Evolutionary conservation across 129 eudicot species (phyloP), one percentile per base, ranked within the genome.

Genomic region (Sambucus nigra): DNA sequence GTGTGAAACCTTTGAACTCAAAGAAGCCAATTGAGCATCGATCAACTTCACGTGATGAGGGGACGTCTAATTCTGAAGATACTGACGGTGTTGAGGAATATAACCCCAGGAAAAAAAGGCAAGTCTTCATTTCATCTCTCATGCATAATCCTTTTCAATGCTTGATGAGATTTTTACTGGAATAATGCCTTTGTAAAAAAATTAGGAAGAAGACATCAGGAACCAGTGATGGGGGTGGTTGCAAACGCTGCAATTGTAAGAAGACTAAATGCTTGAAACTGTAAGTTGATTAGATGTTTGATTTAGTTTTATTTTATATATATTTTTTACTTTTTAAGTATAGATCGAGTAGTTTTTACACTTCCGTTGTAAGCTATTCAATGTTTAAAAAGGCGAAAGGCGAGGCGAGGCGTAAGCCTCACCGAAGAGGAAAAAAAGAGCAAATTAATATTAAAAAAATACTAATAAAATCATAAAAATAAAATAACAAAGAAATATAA

Each of bases 221-320:
- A 18, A 21, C 63, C 42, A 45, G 16, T 60, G 79, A 76, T 33
- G 81, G 65, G 21, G 69, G 70, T 73, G 82, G 80, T 32, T 78
- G 87, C 69, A 88, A 81, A 55, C 67, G 69, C 26, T 89, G 97
- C 77, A 81, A 76, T 23, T 89, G 97, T 67, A 89, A 78, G 76
- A 84, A 78, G 77, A 70, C 73, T 25, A 72, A 68, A 60, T 89
- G 97, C 73, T 67, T 88, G 66, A 88, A 88, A 72, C 94, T 80
- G 97, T 89, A 73, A 51, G 97, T 77, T 12, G 24, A 63, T 59
- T 41, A 24, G 7, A 11, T 1, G 12, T 41, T 57, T 59, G 15
- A n/a, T 26, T 57, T 57, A n/a, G 3, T n/a, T 8, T 22, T n/a
- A 35, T 28, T 35, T 22, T 55, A 35, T 2, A 22, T 18, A 33